Percentiles rank a stretch among this genome's conserved stretches.
phyloP scores from a whole-genome alignment of 208 protist species.

The Leishmania major region DNA sequence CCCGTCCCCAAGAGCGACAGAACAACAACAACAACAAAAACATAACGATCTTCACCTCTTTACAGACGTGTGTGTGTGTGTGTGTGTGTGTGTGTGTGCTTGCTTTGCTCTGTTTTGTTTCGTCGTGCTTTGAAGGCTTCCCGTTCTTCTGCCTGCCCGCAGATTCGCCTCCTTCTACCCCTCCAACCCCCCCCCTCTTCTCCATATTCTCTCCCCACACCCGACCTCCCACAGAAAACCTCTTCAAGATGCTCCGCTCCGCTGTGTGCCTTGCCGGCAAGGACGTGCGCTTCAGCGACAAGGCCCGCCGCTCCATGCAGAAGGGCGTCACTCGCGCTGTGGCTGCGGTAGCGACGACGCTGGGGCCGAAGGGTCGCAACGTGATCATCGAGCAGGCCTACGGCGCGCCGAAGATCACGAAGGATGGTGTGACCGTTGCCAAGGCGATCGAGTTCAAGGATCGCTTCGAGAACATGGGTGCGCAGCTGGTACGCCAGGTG shows the following conservation, averaged over 20 bases:
- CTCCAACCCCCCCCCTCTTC: background rate
- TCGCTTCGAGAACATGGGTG: slow-evolving; percentile 98
- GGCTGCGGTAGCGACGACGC: slow-evolving; percentile 96
- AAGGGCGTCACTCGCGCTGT: slow-evolving; percentile 96
- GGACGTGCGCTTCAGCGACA: slow-evolving; percentile 95
- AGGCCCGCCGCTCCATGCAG: slow-evolving; percentile 94
- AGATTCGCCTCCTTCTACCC: background rate
- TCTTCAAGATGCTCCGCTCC: slow-evolving; percentile 54
- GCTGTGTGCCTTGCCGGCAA: slow-evolving; percentile 76
- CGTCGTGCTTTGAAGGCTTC: background rate
- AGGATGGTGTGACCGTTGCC: slow-evolving; percentile 99
- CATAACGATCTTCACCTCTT: slow-evolving; percentile 5
- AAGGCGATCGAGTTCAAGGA: slow-evolving; percentile 99
- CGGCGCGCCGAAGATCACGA: slow-evolving; percentile 99
- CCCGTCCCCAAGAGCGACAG: background rate
- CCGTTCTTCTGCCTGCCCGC: background rate
- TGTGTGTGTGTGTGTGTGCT: slow-evolving; percentile 1
- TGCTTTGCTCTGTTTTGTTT: background rate
- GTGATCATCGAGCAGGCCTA: slow-evolving; percentile 99
- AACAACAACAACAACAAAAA: background rate
- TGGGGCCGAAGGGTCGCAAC: slow-evolving; percentile 99
- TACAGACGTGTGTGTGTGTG: background rate
- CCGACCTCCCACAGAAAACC: background rate
- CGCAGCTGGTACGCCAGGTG: slow-evolving; percentile 96
- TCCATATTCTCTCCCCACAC: background rate